Evolutionary conservation across 371 early-diverging fungal genomes (phyloP).

Genomic region (Mucor plumbeus): DNA sequence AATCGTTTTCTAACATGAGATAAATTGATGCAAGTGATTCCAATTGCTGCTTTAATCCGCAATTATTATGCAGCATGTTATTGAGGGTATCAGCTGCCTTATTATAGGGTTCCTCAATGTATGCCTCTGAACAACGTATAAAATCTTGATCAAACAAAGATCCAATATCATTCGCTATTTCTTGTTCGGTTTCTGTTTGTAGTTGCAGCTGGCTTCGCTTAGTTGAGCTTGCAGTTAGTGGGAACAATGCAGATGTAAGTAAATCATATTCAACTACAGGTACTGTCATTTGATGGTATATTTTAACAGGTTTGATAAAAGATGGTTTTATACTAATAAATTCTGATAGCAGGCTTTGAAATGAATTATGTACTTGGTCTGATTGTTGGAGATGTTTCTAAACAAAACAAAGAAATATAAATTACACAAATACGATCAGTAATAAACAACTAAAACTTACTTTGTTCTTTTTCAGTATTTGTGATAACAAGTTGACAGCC

Average conservation of each 20-base stretch:
- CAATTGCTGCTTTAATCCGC: conserved; percentile 29
- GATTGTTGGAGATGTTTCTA: background rate
- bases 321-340: conserved; percentile 2
- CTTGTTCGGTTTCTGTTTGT: background rate
- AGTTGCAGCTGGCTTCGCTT: background rate
- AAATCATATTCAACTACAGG: conserved; percentile 5
- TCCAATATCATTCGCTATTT: conserved; percentile 5
- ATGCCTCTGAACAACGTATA: conserved; percentile 15
- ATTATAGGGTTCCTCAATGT: conserved; percentile 29
- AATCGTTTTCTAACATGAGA: conserved; percentile 47
- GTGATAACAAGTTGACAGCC: conserved; percentile 31
- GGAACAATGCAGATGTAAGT: conserved; percentile 8
- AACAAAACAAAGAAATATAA: too few species aligned
- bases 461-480: conserved; percentile 17
- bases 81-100: conserved; percentile 26
- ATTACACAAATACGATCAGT: too few species aligned
- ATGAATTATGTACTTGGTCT: background rate
- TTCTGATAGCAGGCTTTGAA: background rate
- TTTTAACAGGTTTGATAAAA: conserved; percentile 5
- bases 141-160: conserved; percentile 29
- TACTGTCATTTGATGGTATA: background rate
- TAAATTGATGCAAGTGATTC: conserved; percentile 38
- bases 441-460: too few species aligned
- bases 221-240: background rate
- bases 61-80: conserved; percentile 21